Evolutionary conservation across 1,284 basidiomycete species (phyloP), one percentile per base, ranked within the genome.

Genomic region (Tilletiopsis washingtonensis): DNA sequence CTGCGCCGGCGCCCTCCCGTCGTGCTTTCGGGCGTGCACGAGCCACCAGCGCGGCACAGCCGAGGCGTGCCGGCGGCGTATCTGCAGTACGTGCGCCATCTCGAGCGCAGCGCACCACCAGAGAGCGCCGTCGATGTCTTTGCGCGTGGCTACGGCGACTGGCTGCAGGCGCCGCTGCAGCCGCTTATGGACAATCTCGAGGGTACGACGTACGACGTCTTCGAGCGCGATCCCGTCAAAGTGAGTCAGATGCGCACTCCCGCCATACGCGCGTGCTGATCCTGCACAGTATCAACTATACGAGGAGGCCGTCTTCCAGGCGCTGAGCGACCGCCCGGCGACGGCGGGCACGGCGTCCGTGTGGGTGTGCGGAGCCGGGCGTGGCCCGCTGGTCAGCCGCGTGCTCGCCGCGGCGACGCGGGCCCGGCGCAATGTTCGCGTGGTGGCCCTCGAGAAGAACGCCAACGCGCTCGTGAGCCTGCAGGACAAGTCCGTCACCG

Each of bases 141-240:
- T 74, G 88, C 90, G 0, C 81, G 84, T 47, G 90, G 88, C 3
- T 98, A 97, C 74, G 85, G 88, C 62, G 94, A 99, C 74, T 96
- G 84, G 75, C 77, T 99, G 20, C 94, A 99, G 75, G 88, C 89
- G 7, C 94, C 94, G 0, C 76, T 99, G 49, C 74, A 93, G 84
- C 94, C 94, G 9, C 75, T 99, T 64, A 91, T 94, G 86, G 91
- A 98, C 71, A 91, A 99, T 72, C 77, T 99, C 51, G 88, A 89
- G 67, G 91, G 88, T 62, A 81, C 84, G 50, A 97, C 91, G 5
- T 99, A 99, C 74, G 88, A 97, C 69, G 90, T 89, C 5, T 99
- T 99, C 66, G 94, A 99, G 71, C 83, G 88, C 67, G 94, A 98
- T 76, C 91, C 94, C 0, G 84, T 97, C 59, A 34, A 34, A 17